Conservation (phyloP, 1,284 basidiomycete genomes). For the Tausonia pullulans region DNA sequence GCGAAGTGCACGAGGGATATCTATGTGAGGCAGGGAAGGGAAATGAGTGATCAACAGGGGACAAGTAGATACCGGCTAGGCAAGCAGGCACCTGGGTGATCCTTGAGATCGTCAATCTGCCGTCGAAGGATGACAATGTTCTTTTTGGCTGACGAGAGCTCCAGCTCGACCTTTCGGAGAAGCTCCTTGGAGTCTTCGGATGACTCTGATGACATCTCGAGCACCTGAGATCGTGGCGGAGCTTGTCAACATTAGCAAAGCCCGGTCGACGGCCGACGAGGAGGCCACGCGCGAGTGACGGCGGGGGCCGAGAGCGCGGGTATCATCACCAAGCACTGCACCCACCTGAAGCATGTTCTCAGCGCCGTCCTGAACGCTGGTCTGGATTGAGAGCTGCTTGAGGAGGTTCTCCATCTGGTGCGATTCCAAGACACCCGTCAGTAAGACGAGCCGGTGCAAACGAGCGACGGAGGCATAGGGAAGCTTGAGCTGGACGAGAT, state of each 20-base stretch:
- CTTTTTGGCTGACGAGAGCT: constrained; percentile 10
- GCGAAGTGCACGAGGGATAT: constrained; percentile 13
- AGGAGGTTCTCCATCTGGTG: constrained; percentile 35
- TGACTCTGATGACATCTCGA: constrained; percentile 8
- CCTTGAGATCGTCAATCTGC: constrained; percentile 7
- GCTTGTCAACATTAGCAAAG: not conserved
- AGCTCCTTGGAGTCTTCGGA: constrained; percentile 2
- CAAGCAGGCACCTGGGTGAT: constrained; percentile 6
- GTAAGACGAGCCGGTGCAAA: too few species aligned
- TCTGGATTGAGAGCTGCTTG: constrained; percentile 37
- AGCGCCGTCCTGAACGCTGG: constrained; percentile 39
- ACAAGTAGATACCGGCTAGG: not conserved
- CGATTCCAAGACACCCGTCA: not conserved
- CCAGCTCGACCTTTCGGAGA: constrained; percentile 10
- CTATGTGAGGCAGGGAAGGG: constrained; percentile 6
- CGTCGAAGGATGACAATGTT: constrained; percentile 12
- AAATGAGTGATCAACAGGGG: not conserved
- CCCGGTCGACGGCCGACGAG: not conserved
- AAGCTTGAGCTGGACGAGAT: too few species aligned
- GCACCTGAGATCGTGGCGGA: constrained; percentile 10
- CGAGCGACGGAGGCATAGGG: too few species aligned
- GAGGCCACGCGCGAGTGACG: not conserved
- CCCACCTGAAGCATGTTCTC: constrained; percentile 41
- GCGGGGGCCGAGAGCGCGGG: not conserved
- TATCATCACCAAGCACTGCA: not conserved